Evolutionary conservation across 345 rosid species (phyloP).

Genomic region (Lepidium africanum): DNA sequence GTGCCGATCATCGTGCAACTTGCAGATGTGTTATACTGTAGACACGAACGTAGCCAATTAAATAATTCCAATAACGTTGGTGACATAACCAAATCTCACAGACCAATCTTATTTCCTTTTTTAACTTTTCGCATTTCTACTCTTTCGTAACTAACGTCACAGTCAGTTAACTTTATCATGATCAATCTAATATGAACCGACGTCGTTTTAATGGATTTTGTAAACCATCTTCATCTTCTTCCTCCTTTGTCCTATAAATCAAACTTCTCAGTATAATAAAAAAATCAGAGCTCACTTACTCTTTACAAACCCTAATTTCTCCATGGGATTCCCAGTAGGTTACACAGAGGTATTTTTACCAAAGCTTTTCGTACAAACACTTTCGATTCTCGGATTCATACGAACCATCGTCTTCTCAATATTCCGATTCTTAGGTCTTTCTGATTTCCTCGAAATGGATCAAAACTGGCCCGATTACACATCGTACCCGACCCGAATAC

Average conservation of each 20-base stretch:
- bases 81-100: conserved; percentile 17
- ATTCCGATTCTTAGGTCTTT: conserved; percentile 55
- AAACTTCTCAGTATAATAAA: conserved; percentile 11
- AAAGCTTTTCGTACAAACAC: conserved; percentile 55
- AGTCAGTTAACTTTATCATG: conserved; percentile 14
- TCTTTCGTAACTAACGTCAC: conserved; percentile 6
- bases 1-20: conserved; percentile 29
- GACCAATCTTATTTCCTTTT: conserved; percentile 5
- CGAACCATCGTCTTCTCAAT: conserved; percentile 44
- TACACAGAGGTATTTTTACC: conserved; percentile 72
- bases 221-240: conserved; percentile 1
- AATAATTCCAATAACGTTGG: conserved; percentile 1
- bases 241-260: conserved; percentile 15
- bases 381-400: conserved; percentile 56
- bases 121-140: background rate
- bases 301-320: background rate
- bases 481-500: conserved; percentile 26
- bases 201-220: conserved; percentile 8
- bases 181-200: background rate
- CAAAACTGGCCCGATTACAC: conserved; percentile 44
- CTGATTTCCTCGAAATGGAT: conserved; percentile 73
- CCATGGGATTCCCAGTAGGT: conserved; percentile 84
- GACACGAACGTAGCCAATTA: conserved; percentile 21
- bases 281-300: conserved; percentile 6
- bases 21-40: conserved; percentile 3